phyloP scores from a whole-genome alignment of 2,329 filamentous ascomycete genomes.

The Aspergillus phoenicis region DNA sequence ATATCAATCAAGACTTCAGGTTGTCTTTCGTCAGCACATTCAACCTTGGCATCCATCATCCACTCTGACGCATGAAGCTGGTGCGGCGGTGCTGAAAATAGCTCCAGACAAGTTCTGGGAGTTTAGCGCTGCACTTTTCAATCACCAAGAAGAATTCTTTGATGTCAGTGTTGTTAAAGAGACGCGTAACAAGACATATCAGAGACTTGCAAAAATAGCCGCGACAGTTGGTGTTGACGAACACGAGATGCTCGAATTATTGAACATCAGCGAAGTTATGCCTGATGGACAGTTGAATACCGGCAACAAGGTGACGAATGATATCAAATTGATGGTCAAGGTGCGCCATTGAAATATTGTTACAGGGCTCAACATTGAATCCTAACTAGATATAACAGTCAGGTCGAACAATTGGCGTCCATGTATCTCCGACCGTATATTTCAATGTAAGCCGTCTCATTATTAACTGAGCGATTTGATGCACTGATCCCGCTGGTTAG shows the following conservation, averaged over 20 bases:
- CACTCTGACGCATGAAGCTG: conserved; percentile 73
- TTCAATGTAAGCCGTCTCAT: conserved; percentile 63
- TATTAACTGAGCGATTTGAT: conserved; percentile 1
- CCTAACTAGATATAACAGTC: conserved; percentile 39
- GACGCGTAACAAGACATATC: conserved; percentile 80
- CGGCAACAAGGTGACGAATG: conserved; percentile 81
- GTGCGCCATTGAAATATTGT: conserved; percentile 41
- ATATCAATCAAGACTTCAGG: conserved; percentile 63
- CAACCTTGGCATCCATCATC: conserved; percentile 94
- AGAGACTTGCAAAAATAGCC: conserved; percentile 74
- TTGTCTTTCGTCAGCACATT: conserved; percentile 88
- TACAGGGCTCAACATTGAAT: conserved; percentile 2
- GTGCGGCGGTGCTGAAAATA: conserved; percentile 73
- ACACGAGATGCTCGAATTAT: conserved; percentile 66
- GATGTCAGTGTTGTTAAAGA: conserved; percentile 84
- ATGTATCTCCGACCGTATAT: conserved; percentile 88
- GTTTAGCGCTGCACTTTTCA: conserved; percentile 71
- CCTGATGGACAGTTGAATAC: conserved; percentile 70
- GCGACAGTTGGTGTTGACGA: conserved; percentile 68
- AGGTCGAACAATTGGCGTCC: conserved; percentile 74
- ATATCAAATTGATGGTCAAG: conserved; percentile 83
- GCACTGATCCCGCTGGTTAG: conserved; percentile 34
- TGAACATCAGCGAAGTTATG: conserved; percentile 68
- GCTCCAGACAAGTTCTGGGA: conserved; percentile 75
- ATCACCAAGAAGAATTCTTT: conserved; percentile 75